These are phyloP conservation scores for Fusarium sp. DNA, from an alignment of 2,329 filamentous ascomycete genomes.

Conservation along the genomic window DNA sequence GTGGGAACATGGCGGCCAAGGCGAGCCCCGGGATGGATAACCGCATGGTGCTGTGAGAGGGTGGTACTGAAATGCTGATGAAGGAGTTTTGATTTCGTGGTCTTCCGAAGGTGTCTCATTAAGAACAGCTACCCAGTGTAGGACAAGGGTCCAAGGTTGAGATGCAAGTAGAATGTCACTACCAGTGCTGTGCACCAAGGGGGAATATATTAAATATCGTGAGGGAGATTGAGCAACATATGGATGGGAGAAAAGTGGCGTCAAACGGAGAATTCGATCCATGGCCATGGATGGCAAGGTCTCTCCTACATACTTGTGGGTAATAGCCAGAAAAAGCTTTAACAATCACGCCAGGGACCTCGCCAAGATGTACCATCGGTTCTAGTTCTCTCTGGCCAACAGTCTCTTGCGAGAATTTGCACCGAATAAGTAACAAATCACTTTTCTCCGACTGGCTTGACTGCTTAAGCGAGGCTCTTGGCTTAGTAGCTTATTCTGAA, in stretches of 20 bases:
- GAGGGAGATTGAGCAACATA: background rate
- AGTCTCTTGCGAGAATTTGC: background rate
- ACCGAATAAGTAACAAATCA: background rate
- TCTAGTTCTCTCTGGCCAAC: background rate
- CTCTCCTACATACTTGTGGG: background rate
- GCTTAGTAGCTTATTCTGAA: background rate
- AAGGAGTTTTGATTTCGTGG: background rate
- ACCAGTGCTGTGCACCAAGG: background rate
- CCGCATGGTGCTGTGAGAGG: background rate
- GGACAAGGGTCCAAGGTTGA: no score
- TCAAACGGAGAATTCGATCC: background rate
- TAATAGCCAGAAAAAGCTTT: background rate
- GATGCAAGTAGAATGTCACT: background rate
- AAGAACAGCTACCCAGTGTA: no score
- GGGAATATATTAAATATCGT: background rate
- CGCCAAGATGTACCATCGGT: background rate
- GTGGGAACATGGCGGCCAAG: background rate
- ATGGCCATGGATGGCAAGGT: background rate
- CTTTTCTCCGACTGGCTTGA: background rate
- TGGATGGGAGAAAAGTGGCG: background rate
- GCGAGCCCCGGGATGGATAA: background rate
- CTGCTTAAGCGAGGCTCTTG: background rate
- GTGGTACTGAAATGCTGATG: background rate
- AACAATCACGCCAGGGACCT: background rate
- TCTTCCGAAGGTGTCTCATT: background rate